Evolutionary conservation across 2,329 filamentous ascomycete genomes (phyloP).

Genomic region (Magnaporthiopsis poae): DNA sequence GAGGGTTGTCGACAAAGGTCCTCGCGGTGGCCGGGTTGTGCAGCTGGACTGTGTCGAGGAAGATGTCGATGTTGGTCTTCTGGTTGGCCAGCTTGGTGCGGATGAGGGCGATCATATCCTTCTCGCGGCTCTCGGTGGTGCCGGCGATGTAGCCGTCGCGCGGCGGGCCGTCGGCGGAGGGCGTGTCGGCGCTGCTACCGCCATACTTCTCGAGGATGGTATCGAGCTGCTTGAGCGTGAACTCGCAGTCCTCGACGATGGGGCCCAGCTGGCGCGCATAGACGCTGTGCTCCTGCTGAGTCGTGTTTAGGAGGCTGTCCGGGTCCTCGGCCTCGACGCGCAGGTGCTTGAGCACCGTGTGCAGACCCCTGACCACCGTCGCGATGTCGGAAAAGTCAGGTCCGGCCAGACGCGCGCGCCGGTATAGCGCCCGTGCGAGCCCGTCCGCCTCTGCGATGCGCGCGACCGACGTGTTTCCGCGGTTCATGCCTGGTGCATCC

Average conservation of each 20-base stretch:
- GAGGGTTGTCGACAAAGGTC: slow-evolving; percentile 5
- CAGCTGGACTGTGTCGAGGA: slow-evolving; percentile 48
- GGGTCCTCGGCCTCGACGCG: slow-evolving; percentile 47
- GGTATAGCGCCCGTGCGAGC: slow-evolving; percentile 45
- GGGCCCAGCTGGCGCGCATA: slow-evolving; percentile 41
- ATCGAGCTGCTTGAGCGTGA: slow-evolving; percentile 45
- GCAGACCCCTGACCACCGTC: slow-evolving; percentile 40
- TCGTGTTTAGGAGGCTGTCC: slow-evolving; percentile 42
- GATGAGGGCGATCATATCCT: slow-evolving; percentile 32
- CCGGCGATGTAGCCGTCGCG: slow-evolving; percentile 14
- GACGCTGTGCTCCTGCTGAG: slow-evolving; percentile 23
- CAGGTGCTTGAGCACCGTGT: slow-evolving; percentile 47
- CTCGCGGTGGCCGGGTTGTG: slow-evolving; percentile 33
- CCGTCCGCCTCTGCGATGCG: slow-evolving; percentile 47
- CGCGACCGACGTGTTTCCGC: slow-evolving; percentile 23
- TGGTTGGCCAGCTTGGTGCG: slow-evolving; percentile 39
- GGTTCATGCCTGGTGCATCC: slow-evolving; percentile 6
- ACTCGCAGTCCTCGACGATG: slow-evolving; percentile 46
- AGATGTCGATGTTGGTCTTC: slow-evolving; percentile 46
- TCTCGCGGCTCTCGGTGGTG: slow-evolving; percentile 25
- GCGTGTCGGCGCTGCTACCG: slow-evolving; percentile 7
- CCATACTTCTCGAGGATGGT: slow-evolving; percentile 39
- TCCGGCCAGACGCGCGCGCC: slow-evolving; percentile 40
- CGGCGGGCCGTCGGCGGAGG: slow-evolving; percentile 12
- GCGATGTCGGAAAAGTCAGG: slow-evolving; percentile 41